Percentiles rank a stretch among this genome's conserved stretches.
These are phyloP conservation scores for Aspergillus uvarum DNA, from an alignment of 2,329 filamentous ascomycete genomes.

Conservation along the genomic window DNA sequence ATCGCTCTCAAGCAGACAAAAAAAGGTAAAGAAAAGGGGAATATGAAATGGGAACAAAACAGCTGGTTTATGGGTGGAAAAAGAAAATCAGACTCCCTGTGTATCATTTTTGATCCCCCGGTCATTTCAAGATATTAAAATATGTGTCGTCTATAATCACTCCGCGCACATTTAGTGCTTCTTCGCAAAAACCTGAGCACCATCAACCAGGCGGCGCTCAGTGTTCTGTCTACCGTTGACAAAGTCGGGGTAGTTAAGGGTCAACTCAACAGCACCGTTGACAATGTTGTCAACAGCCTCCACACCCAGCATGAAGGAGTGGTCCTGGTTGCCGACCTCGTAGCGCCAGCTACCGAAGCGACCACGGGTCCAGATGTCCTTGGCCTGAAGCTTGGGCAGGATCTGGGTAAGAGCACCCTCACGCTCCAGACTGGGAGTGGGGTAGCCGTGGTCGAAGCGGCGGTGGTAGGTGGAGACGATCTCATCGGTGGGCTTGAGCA, in stretches of 20 bases:
- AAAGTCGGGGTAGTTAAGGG: constrained; percentile 94
- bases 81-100: constrained; percentile 17
- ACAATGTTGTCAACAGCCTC: constrained; percentile 89
- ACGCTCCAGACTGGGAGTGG: constrained; percentile 89
- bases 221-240: constrained; percentile 72
- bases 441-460: constrained; percentile 97
- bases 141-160: constrained; percentile 18
- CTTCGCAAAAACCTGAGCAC: constrained; percentile 58
- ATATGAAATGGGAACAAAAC: constrained; percentile 7
- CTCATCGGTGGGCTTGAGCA: constrained; percentile 87
- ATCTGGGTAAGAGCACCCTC: constrained; percentile 91
- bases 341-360: constrained; percentile 98
- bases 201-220: constrained; percentile 63
- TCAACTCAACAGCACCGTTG: constrained; percentile 85
- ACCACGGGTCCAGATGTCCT: constrained; percentile 92
- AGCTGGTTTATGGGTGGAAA: constrained; percentile 6
- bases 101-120: constrained; percentile 20
- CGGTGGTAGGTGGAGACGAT: constrained; percentile 98
- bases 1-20: constrained; percentile 25
- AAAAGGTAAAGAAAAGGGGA: constrained; percentile 14
- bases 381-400: constrained; percentile 84
- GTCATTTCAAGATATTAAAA: constrained; percentile 23
- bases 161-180: constrained; percentile 34
- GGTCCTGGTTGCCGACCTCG: constrained; percentile 95
- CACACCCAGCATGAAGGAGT: constrained; percentile 95